Evolutionary conservation across 192 early-diverging fungal genomes (phyloP), one percentile per base, ranked within the genome.

Genomic region (Phlyctochytrium bullatum): DNA sequence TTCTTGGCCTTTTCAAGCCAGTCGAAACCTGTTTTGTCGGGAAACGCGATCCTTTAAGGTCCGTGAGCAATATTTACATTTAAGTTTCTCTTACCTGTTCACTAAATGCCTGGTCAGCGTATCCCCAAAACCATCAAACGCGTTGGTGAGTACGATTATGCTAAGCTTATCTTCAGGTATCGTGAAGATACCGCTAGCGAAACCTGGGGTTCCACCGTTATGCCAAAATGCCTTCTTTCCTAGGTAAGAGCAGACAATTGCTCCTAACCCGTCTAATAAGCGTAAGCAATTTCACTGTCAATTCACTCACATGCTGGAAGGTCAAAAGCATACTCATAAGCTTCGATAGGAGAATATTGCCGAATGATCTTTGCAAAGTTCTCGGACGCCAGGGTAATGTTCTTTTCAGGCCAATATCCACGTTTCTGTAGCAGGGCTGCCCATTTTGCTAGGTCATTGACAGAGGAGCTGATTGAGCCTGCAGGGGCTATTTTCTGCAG

Each of bases 121-220:
- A n/a, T n/a, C n/a, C n/a, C n/a, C n/a, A n/a, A n/a, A n/a, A n/a
- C n/a, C n/a, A n/a, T n/a, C n/a, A n/a, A 20, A 20, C 40, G 40
- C 6, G 40, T 68, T 68, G 25, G 66, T 61, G 14, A 68, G 36
- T 14, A 68, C 58, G 59, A 68, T 68, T 2, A 68, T 40, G 20
- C 56, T 36, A 56, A 68, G n/a, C 20, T 47, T 50, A 25, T 68
- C 57, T 20, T 58, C 17, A 10, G 66, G 66, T 12, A 61, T 59
- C 17, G 58, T 61, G 31, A 17, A 35, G 23, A 68, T n/a, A n/a
- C 60, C 36, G 34, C 32, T 24, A 25, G 34, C 12, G 35, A 59
- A 68, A 34, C 66, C 66, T 20, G 28, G 27, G 6, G 58, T 61
- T 17, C 24, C 34, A 20, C 66, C 66, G n/a, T 20, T 20, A 2